Base-by-base conservation (phyloP, 345 rosid species). In the Lepidium aucheri region DNA sequence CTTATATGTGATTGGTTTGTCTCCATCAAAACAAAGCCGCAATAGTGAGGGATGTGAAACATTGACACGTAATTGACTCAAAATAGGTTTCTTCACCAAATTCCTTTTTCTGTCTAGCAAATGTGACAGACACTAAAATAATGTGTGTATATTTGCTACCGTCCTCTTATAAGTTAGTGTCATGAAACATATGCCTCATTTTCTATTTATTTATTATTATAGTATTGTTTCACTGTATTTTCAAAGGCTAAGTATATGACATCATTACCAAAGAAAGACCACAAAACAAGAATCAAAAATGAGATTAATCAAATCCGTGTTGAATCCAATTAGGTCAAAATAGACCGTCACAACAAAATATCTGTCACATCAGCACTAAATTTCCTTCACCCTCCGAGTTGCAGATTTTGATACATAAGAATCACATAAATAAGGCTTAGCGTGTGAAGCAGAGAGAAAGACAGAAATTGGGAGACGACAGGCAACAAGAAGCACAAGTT, bases 401-500 rank as follows among this genome's bases (percentile, higher is more conserved):
- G 62, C 46, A 56, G 39, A 30, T 60, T 69, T 47, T 16, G 8
- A 24, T 44, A 63, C 22, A 46, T 20, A 46, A 46, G 28, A 46
- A 14, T 8, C 9, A 46, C 12, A 45, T 24, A 18, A 9, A 18
- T 17, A 46, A 46, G 1, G 30, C 52, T 9, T 17, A 44, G 11
- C 32, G 36, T 61, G 66, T 38, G 65, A 57, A 13, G 46, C 60
- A 72, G 12, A 16, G 16, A 30, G 22, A 63, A 1, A 12, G 45
- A 53, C 17, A 64, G 32, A 43, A 44, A 67, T 7, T 43, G 38
- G 11, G 63, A 39, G 60, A 72, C 69, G 69, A 63, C 56, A 55
- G 49, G 70, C 69, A 51, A 70, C 17, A 22, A 72, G 54, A 50
- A 72, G 30, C 76, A 72, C 71, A 65, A 57, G 60, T 50, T 46